phyloP scores from a whole-genome alignment of 805 yeast genomes.

The Pichia ethanolica region DNA sequence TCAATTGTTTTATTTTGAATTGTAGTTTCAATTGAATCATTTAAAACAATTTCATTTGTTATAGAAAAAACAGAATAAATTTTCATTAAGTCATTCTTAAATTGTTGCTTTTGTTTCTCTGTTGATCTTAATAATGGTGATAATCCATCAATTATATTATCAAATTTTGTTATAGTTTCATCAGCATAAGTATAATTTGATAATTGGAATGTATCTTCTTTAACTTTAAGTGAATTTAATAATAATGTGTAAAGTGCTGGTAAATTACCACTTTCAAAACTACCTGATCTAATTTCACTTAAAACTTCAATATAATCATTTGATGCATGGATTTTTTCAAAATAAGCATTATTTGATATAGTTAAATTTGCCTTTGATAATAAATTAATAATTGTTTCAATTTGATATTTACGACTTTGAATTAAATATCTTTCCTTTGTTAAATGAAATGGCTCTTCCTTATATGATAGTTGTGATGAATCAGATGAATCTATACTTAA shows the following conservation, averaged over 20 bases:
- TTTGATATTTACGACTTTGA: slow-evolving; percentile 10
- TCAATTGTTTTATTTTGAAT: neutral
- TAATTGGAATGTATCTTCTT: slow-evolving; percentile 1
- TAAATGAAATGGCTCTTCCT: neutral
- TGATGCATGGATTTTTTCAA: slow-evolving; percentile 14
- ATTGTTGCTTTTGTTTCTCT: neutral
- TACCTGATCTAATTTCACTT: slow-evolving; percentile 17
- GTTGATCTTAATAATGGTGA: slow-evolving; percentile 2
- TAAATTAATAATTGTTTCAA: slow-evolving; percentile 9
- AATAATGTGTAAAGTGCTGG: slow-evolving; percentile 15
- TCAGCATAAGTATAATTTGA: neutral
- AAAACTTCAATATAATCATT: slow-evolving; percentile 17
- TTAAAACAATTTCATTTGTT: neutral
- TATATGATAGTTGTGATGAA: neutral
- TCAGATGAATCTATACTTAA: neutral
- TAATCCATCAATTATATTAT: neutral
- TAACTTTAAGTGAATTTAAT: slow-evolving; percentile 10
- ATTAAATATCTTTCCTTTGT: slow-evolving; percentile 8
- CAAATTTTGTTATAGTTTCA: neutral
- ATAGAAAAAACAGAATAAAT: slow-evolving; percentile 3
- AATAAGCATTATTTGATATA: slow-evolving; percentile 14
- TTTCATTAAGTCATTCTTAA: slow-evolving; percentile 5
- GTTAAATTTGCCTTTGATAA: slow-evolving; percentile 9
- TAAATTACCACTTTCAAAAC: slow-evolving; percentile 15
- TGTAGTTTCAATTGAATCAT: neutral